Evolutionary conservation across 371 early-diverging fungal species (phyloP).

Genomic region (Zancudomyces culisetae): DNA sequence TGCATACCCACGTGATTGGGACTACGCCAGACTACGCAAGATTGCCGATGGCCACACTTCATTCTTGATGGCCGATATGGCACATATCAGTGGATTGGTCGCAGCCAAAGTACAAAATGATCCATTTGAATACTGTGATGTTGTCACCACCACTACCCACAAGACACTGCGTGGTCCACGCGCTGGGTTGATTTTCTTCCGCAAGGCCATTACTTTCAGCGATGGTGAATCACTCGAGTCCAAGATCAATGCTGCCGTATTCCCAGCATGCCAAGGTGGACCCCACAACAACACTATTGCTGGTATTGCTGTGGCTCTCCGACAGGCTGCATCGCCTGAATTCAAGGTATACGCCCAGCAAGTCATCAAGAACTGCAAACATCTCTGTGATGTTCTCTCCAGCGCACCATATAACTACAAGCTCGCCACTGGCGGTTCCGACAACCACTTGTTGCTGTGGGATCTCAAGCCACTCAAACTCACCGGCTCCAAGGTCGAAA

Average conservation of each 20-base stretch:
- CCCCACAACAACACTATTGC: constrained; percentile 99
- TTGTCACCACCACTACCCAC: constrained; percentile 99
- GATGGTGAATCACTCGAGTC: constrained; percentile 68
- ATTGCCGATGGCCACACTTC: constrained; percentile 83
- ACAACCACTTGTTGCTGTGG: constrained; percentile 85
- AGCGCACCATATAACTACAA: constrained; percentile 61
- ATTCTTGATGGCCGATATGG: constrained; percentile 96
- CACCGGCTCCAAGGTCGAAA: constrained; percentile 79
- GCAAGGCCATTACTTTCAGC: constrained; percentile 36
- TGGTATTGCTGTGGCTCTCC: constrained; percentile 91
- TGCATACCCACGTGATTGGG: constrained; percentile 96
- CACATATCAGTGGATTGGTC: constrained; percentile 90
- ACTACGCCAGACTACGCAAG: constrained; percentile 86
- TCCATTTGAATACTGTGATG: constrained; percentile 95
- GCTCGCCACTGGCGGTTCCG: constrained; percentile 82
- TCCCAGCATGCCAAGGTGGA: constrained; percentile 97
- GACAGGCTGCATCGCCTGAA: constrained; percentile 82
- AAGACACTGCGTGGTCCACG: constrained; percentile 98
- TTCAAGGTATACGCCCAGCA: constrained; percentile 87
- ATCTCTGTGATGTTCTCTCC: constrained; percentile 59
- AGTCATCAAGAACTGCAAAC: constrained; percentile 76
- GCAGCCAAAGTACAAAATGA: constrained; percentile 71
- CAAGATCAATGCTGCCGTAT: constrained; percentile 94
- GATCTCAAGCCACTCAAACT: constrained; percentile 71
- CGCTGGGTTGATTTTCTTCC: constrained; percentile 97